Evolutionary conservation across 768 basidiomycete species (phyloP), one percentile per base, ranked within the genome.

Genomic region (Trametopsis cervina): DNA sequence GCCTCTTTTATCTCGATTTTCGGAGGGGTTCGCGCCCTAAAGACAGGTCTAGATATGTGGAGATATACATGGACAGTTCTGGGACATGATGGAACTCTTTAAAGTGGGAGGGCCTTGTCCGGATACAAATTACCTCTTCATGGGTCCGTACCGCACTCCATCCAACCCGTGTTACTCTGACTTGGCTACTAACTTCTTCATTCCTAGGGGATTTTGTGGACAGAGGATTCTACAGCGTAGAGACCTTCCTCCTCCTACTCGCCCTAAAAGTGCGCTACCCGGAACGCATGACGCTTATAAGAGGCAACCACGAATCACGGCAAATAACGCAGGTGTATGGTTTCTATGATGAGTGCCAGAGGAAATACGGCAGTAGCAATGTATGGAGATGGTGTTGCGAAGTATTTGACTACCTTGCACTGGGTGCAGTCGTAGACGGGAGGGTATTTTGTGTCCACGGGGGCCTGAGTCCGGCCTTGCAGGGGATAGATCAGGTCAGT

Each of bases 331-430:
- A 98, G 63, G 90, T 92, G 0, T 92, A 92, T 62, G 89, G 89
- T 17, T 91, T 91, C 60, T 91, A 89, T 66, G 95, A 98, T 66
- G 95, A 98, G 63, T 98, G 95, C 64, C 89, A 92, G 66, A 72
- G 94, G 27, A 98, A 98, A 65, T 98, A 96, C 59, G 94, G 94
- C 3, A 82, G 78, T 58, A 83, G 81, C 51, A 92, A 92, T 65
- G 95, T 98, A 47, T 97, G 95, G 94, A 69, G 95, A 54, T 96
- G 92, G 81, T 97, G 94, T 66, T 97, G 93, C 64, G 94, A 98
- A 60, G 93, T 98, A 7, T 99, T 99, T 57, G 95, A 98, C 64
- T 97, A 96, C 66, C 80, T 98, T 40, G 89, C 90, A 23, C 71
- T 98, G 35, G 92, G 87, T 11, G 95, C 95, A 15, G 83, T 98